phyloP scores from a whole-genome alignment of 495 filamentous ascomycete genomes.

The Hypomontagnella monticulosa region DNA sequence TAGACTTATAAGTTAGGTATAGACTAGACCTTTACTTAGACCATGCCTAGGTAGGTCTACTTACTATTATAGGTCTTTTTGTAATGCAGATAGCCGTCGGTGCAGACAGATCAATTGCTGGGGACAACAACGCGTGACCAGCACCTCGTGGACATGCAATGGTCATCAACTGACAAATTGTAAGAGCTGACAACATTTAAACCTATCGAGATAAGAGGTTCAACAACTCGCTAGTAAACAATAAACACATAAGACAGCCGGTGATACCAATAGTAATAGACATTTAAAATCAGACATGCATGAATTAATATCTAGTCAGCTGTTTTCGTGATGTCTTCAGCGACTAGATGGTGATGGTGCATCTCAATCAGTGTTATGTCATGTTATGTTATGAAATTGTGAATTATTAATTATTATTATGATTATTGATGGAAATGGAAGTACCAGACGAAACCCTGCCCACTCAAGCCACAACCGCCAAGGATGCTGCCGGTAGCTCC shows the following conservation, averaged over 20 bases:
- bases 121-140: conserved; percentile 22
- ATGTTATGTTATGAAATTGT: too few species aligned
- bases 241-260: neutral
- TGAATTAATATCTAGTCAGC: too few species aligned
- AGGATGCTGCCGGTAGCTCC: neutral
- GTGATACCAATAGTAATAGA: conserved; percentile 2
- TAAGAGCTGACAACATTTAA: neutral
- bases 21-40: too few species aligned
- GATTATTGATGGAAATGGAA: neutral
- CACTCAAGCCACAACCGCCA: conserved; percentile 16
- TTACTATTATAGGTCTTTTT: too few species aligned
- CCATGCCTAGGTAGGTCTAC: too few species aligned
- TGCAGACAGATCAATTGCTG: neutral
- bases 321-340: too few species aligned
- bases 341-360: too few species aligned
- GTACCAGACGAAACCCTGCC: neutral
- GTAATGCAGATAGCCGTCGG: too few species aligned
- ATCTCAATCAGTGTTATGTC: too few species aligned
- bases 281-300: too few species aligned
- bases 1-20: too few species aligned
- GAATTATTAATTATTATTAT: too few species aligned
- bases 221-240: conserved; percentile 3
- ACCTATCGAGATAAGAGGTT: conserved; percentile 11
- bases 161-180: conserved; percentile 29
- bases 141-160: conserved; percentile 28